Base-by-base conservation (phyloP, 2,329 filamentous ascomycete genomes). In the Iodosphaeria phyllophila region DNA sequence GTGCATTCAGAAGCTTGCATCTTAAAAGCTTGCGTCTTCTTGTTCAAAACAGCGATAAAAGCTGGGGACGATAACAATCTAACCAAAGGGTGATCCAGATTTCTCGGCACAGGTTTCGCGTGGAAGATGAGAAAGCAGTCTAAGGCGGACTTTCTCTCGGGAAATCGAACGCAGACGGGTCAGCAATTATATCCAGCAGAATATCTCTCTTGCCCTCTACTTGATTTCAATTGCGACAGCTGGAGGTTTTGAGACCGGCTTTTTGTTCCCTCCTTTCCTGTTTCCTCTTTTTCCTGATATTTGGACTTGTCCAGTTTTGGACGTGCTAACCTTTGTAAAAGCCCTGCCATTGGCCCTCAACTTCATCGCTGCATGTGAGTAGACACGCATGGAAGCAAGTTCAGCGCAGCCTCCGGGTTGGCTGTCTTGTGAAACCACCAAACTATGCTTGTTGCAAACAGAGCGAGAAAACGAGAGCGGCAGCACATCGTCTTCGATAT, bases 321-420 rank as follows among this genome's bases (percentile, higher is more conserved):
- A n/a, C 11, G 4, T 10, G 25, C 25, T 27, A 10, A 27, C 25
- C 25, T 8, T 26, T 33, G 37, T 31, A 30, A 13, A 41, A 89
- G 79, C 75, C 36, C 55, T 82, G 35, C 79, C 79, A 39, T 57
- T 89, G 51, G 77, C 79, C 49, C 61, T 89, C 46, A 89, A 89
- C 56, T 89, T 89, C 58, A 78, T 89, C 56, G 79, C 79, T 50
- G 80, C 78, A 58, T 77, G 79, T 89, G 71, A 86, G 79, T 86
- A 52, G 50, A 50, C 47, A 46, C 44, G n/a, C n/a, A n/a, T n/a
- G n/a, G n/a, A n/a, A n/a, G n/a, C n/a, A n/a, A n/a, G n/a, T n/a
- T n/a, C n/a, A n/a, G n/a, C n/a, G n/a, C n/a, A n/a, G n/a, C n/a
- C n/a, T n/a, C n/a, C n/a, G n/a, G n/a, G n/a, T n/a, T n/a, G n/a